Evolutionary conservation across 1,284 basidiomycete species (phyloP).

Genomic region (Entoloma clypeatum): DNA sequence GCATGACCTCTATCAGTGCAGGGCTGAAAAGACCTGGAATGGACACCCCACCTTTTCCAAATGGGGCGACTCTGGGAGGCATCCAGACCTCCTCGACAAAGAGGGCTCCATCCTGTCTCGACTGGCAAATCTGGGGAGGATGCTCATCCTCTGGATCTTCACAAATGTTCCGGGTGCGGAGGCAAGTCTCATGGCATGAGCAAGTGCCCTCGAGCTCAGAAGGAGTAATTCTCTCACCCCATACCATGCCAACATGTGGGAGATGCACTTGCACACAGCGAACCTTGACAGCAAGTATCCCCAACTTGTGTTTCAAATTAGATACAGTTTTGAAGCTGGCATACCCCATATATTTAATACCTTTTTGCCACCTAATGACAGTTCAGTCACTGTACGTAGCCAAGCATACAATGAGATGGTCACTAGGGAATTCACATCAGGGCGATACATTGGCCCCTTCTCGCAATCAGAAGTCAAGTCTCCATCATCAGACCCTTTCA

Average conservation of each 20-base stretch:
- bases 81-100: no score
- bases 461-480: constrained; percentile 22
- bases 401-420: constrained; percentile 18
- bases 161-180: no score
- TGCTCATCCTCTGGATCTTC: constrained; percentile 15
- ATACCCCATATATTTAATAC: constrained; percentile 22
- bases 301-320: constrained; percentile 12
- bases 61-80: no score
- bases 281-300: constrained; percentile 22
- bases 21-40: constrained; percentile 5
- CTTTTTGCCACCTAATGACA: constrained; percentile 26
- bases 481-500: constrained; percentile 37
- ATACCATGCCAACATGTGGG: constrained; percentile 25
- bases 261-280: constrained; percentile 9
- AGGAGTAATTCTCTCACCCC: constrained; percentile 8
- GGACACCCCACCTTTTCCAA: not conserved
- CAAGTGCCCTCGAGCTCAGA: constrained; percentile 22
- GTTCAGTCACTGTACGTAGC: constrained; percentile 9
- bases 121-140: constrained; percentile 8
- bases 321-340: constrained; percentile 23
- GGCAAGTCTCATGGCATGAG: no score
- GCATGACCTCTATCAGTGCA: constrained; percentile 6
- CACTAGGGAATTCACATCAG: constrained; percentile 20
- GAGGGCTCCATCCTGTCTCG: constrained; percentile 7
- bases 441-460: constrained; percentile 32